Evolutionary conservation across 2,329 filamentous ascomycete species (phyloP).

Genomic region (Pseudogymnoascus sp.): DNA sequence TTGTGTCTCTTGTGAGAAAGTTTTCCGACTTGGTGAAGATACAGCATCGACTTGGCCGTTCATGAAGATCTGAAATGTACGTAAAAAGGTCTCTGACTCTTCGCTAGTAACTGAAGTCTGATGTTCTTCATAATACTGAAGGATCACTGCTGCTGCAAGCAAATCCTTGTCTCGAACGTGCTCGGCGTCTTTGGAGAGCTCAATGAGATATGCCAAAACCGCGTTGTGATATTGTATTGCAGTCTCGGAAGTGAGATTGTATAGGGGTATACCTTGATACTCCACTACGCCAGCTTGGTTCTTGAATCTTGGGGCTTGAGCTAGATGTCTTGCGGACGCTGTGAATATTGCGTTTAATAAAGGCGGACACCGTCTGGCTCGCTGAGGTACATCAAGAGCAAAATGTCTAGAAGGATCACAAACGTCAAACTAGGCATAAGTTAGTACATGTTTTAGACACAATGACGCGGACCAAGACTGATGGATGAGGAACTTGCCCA

Average conservation of each 20-base stretch:
- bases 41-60: not conserved
- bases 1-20: constrained; percentile 6
- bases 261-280: not conserved
- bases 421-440: constrained; percentile 7
- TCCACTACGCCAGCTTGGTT: not conserved
- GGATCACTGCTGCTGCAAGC: not conserved
- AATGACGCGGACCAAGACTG: not conserved
- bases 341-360: constrained; percentile 50
- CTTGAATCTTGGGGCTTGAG: constrained; percentile 28
- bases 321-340: constrained; percentile 46
- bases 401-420: constrained; percentile 35
- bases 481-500: not conserved
- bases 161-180: not conserved
- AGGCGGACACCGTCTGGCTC: constrained; percentile 43
- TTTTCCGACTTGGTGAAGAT: not conserved
- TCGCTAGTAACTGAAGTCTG: constrained; percentile 4
- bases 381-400: constrained; percentile 43
- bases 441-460: not conserved
- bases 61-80: constrained; percentile 2
- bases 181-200: not conserved
- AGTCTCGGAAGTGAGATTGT: not conserved
- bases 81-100: not conserved
- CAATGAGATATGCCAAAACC: not conserved
- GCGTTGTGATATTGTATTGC: not conserved
- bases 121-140: constrained; percentile 3